Evolutionary conservation across 2,329 filamentous ascomycete species (phyloP).

Genomic region (Diplodia mutila): DNA sequence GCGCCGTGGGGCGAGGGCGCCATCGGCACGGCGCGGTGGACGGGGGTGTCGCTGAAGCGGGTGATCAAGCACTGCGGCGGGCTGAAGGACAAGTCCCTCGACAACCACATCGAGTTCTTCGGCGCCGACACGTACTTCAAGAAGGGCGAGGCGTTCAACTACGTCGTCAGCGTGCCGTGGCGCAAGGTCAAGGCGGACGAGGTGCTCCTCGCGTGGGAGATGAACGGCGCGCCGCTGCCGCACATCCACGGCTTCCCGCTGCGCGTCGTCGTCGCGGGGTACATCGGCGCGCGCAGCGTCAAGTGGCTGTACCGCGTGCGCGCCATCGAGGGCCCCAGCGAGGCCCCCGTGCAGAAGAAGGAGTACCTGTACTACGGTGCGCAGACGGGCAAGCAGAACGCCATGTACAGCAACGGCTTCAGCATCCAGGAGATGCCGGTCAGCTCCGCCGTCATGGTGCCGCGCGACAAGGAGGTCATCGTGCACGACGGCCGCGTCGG

Average conservation of each 20-base stretch:
- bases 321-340: slow-evolving; percentile 59
- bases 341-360: slow-evolving; percentile 65
- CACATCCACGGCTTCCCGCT: slow-evolving; percentile 69
- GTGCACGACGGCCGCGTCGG: slow-evolving; percentile 63
- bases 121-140: slow-evolving; percentile 77
- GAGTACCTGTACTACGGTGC: slow-evolving; percentile 72
- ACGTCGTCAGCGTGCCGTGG: slow-evolving; percentile 68
- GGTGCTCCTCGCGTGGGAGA: slow-evolving; percentile 71
- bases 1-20: slow-evolving; percentile 57
- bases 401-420: slow-evolving; percentile 62
- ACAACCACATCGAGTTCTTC: slow-evolving; percentile 67
- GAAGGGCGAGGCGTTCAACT: slow-evolving; percentile 66
- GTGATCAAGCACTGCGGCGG: slow-evolving; percentile 73
- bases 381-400: slow-evolving; percentile 70
- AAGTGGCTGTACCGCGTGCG: slow-evolving; percentile 69
- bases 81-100: slow-evolving; percentile 50
- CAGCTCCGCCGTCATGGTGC: slow-evolving; percentile 67
- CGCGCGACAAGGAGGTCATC: slow-evolving; percentile 63
- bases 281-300: slow-evolving; percentile 66
- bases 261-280: slow-evolving; percentile 65
- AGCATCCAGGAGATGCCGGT: slow-evolving; percentile 76
- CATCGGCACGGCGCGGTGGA: slow-evolving; percentile 67
- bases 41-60: slow-evolving; percentile 68
- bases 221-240: slow-evolving; percentile 69
- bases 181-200: slow-evolving; percentile 69